Base-by-base conservation (phyloP, 768 basidiomycete species). In the Dendrothele bispora region DNA sequence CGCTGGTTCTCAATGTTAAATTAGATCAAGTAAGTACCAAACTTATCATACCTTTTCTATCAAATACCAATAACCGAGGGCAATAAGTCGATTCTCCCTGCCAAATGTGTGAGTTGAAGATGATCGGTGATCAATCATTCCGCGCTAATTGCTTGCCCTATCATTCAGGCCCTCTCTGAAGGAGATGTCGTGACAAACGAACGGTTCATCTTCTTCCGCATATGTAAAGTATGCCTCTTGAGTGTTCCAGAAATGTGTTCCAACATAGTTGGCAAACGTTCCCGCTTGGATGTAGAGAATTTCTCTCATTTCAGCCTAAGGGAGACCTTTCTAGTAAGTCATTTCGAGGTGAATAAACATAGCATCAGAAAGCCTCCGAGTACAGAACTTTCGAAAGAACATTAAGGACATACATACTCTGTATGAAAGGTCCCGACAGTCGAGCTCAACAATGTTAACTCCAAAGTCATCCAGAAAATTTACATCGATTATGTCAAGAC, bases 221-320 rank as follows among this genome's bases (percentile, higher is more conserved):
- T 77, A 77, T 0, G 72, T 69, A 54, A 84, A 76, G 61, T 90
- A 90, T 52, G 65, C 74, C 61, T 88, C 84, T 62, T 90, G 88
- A 1, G 85, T 77, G 57, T 90, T 90, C 87, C 87, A 91, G 55
- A 88, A 90, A 57, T 91, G 88, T 0, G 86, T 80, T 38, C 86
- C 87, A 17, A 77, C 64, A 58, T 82, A 82, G 58, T 91, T 90
- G 17, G 88, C 74, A 36, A 78, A 57, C 27, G 71, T 61, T 46
- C 88, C 88, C 0, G 86, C 86, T 63, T 91, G 88, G 42, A 91
- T 70, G 61, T 91, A 84, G 49, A 91, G 64, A 51, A 90, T 88
- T 60, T 91, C 88, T 58, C 77, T 82, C 88, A 90, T 90, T 48
- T 14, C 25, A 32, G 30, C 34, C 18, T 26, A 38, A n/a, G 29